Percentiles rank a stretch among this genome's conserved stretches.
Evolutionary conservation across 2,329 filamentous ascomycete species (phyloP).

Genomic region (Trichoderma atroviride): DNA sequence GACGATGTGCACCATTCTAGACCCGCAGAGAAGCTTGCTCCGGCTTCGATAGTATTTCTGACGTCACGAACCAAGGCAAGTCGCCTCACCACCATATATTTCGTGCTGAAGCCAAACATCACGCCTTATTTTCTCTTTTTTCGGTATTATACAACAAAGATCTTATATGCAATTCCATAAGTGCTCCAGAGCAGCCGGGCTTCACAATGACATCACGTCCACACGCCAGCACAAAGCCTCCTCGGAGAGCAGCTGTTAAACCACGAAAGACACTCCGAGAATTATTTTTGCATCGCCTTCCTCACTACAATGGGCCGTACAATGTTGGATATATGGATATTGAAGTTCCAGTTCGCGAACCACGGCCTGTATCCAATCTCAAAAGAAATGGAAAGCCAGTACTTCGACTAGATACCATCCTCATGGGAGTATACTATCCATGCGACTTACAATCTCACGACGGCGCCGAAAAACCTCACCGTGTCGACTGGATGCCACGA

Average conservation of each 20-base stretch:
- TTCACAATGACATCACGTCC: slow-evolving; percentile 4
- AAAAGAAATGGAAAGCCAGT: slow-evolving; percentile 45
- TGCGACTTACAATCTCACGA: slow-evolving; percentile 44
- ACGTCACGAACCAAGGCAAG: slow-evolving; percentile 14
- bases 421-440: slow-evolving; percentile 69
- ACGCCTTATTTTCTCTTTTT: not conserved
- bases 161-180: not conserved
- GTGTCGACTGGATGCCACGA: slow-evolving; percentile 64
- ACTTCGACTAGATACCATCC: slow-evolving; percentile 55
- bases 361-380: slow-evolving; percentile 46
- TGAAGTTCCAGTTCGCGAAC: slow-evolving; percentile 58
- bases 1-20: slow-evolving; percentile 3
- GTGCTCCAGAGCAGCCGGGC: not conserved
- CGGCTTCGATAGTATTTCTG: not conserved
- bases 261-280: slow-evolving; percentile 42
- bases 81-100: not conserved
- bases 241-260: slow-evolving; percentile 31
- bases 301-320: slow-evolving; percentile 65
- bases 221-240: slow-evolving; percentile 13
- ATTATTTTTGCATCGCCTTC: slow-evolving; percentile 52
- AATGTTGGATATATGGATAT: slow-evolving; percentile 69
- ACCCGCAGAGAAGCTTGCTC: slow-evolving; percentile 19
- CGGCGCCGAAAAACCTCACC: slow-evolving; percentile 48
- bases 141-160: not conserved
- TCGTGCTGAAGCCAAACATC: not conserved